Evolutionary conservation across 306 rosid species (phyloP).

Genomic region (Heteromeles arbutifolia): DNA sequence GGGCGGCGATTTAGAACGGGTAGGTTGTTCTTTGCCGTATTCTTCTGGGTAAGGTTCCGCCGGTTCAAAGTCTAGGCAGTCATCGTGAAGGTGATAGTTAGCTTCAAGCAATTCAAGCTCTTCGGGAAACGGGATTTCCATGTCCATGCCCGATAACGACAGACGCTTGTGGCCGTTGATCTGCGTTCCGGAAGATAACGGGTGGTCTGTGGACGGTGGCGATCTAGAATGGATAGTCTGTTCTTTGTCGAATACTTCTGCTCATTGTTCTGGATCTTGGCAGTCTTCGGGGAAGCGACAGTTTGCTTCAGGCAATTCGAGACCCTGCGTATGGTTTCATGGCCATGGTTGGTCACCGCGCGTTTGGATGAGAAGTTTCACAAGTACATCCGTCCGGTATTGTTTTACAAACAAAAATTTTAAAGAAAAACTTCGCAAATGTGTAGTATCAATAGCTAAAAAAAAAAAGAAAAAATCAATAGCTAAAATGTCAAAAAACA

Average conservation of each 20-base stretch:
- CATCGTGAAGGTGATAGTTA: slow-evolving; percentile 28
- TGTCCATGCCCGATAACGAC: slow-evolving; percentile 43
- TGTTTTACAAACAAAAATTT: no score
- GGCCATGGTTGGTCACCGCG: slow-evolving; percentile 30
- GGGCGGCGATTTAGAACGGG: not conserved
- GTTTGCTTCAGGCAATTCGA: slow-evolving; percentile 76
- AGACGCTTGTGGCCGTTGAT: slow-evolving; percentile 48
- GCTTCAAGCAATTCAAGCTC: slow-evolving; percentile 88
- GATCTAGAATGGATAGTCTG: slow-evolving; percentile 2
- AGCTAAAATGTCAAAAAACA: no score
- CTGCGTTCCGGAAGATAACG: slow-evolving; percentile 11
- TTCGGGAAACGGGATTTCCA: slow-evolving; percentile 69
- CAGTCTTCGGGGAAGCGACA: slow-evolving; percentile 28
- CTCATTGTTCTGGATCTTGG: slow-evolving; percentile 38
- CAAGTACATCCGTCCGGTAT: not conserved
- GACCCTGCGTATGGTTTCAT: slow-evolving; percentile 72
- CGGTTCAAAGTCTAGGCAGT: slow-evolving; percentile 33
- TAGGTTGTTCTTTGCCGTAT: slow-evolving; percentile 17
- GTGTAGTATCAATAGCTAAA: no score
- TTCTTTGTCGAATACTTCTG: slow-evolving; percentile 21
- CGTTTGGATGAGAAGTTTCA: not conserved
- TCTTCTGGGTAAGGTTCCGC: slow-evolving; percentile 33
- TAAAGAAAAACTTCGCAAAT: no score
- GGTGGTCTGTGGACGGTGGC: slow-evolving; percentile 19
- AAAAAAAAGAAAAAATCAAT: no score